phyloP scores from a whole-genome alignment of 176 grass and related monocot species.

The Paspalum notatum region DNA sequence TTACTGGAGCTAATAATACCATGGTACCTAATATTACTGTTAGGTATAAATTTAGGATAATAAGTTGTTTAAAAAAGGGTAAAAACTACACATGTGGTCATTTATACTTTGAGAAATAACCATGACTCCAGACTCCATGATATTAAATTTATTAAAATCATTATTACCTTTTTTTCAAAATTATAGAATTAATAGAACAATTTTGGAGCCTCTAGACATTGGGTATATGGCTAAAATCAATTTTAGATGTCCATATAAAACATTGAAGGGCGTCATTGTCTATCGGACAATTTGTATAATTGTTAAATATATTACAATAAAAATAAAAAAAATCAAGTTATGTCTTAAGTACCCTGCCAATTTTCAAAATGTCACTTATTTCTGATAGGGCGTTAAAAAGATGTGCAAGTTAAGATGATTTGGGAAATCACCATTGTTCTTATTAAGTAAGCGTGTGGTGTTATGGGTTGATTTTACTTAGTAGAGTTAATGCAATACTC shows the following conservation, averaged over 20 bases:
- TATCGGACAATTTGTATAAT: slow-evolving; percentile 7
- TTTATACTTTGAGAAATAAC: background rate
- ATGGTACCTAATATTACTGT: too few species aligned
- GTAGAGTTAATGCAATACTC: background rate
- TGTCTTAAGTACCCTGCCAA: background rate
- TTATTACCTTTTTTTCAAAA: background rate
- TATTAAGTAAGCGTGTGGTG: slow-evolving; percentile 44
- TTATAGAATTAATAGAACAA: too few species aligned
- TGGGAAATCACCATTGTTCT: slow-evolving; percentile 28
- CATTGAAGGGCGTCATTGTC: background rate
- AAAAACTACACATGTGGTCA: background rate
- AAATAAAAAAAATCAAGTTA: background rate
- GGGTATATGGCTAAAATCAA: background rate
- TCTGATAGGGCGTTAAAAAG: background rate
- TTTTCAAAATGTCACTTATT: background rate
- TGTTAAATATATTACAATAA: background rate
- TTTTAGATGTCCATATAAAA: background rate
- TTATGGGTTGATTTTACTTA: slow-evolving; percentile 39
- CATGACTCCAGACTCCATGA: background rate
- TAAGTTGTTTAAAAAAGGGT: too few species aligned
- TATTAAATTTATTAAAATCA: background rate
- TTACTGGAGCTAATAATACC: background rate
- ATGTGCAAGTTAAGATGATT: slow-evolving; percentile 13
- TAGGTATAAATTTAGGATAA: too few species aligned
- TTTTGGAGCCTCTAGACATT: background rate